Evolutionary conservation across 495 filamentous ascomycete species (phyloP), one percentile per base, ranked within the genome.

Genomic region (Aspergillus kassunensis): DNA sequence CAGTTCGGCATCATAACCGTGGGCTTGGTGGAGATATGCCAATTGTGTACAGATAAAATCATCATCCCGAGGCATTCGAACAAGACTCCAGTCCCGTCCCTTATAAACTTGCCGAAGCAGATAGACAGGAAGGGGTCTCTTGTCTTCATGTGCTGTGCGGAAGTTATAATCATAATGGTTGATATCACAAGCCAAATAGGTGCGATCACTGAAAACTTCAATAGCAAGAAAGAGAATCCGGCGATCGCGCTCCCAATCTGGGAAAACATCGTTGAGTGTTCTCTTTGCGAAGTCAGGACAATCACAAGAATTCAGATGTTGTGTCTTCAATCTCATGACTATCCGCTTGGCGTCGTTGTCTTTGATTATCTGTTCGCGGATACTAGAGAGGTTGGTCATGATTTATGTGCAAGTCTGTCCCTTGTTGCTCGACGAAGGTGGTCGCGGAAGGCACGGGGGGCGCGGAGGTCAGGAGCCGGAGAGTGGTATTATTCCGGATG

Each of bases 121-220:
- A 35, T 47, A 47, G 6, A 47, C 27, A n/a, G 44, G 27, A 31
- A 47, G 44, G 19, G 31, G 15, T 12, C 15, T 47, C 15, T 13
- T 47, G 19, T 15, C 23, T 34, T 47, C 44, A 19, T 34, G 44
- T 23, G 44, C 27, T 9, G 44, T 47, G n/a, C 31, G 25, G 31
- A 34, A 47, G 20, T 47, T 12, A 21, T 47, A 47, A 20, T 18
- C 44, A 20, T 33, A 20, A 35, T 47, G 16, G 27, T 47, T 47
- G 23, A 47, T 19, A 21, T 47, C 44, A 16, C 27, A 20, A 16
- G 27, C 27, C 15, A 47, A 9, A 34, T 19, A 47, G 24, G 44
- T 47, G 44, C 29, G 44, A 19, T 21, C 16, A 6, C 1, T 18
- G 9, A 10, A 15, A 15, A 47, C 15, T 35, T 47, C 27, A 47